Percentiles rank a stretch among this genome's conserved stretches.
These are phyloP conservation scores for Suillus occidentalis DNA, from an alignment of 768 basidiomycete species.

Conservation along the genomic window DNA sequence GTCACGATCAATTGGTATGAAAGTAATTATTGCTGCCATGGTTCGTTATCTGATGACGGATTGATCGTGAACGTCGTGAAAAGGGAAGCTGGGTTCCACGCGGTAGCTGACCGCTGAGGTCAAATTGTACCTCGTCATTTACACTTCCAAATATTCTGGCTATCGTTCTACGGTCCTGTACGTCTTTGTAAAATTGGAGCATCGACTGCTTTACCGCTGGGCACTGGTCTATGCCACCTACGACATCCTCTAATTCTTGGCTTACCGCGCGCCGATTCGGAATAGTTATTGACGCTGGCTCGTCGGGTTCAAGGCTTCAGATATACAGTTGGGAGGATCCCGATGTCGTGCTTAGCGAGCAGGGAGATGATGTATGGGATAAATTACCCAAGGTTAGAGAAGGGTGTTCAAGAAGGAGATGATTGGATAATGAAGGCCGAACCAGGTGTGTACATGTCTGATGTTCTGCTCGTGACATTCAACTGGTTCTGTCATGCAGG, in stretches of 20 bases:
- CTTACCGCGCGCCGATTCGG: constrained; percentile 81
- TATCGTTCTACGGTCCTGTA: background rate
- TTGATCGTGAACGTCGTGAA: background rate
- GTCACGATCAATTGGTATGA: background rate
- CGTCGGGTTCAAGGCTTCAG: constrained; percentile 93
- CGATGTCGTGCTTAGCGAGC: constrained; percentile 52
- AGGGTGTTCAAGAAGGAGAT: constrained; percentile 78
- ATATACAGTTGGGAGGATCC: constrained; percentile 98
- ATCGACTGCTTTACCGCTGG: constrained; percentile 1
- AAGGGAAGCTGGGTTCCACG: background rate
- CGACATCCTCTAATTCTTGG: constrained; percentile 71
- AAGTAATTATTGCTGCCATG: background rate
- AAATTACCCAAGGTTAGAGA: constrained; percentile 88
- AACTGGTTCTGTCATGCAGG: constrained; percentile 49
- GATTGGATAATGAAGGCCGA: constrained; percentile 91
- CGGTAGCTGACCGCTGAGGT: background rate
- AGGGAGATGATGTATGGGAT: constrained; percentile 48
- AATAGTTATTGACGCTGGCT: constrained; percentile 97
- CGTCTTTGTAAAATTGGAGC: constrained; percentile 1
- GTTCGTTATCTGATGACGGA: background rate
- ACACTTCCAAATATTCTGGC: background rate
- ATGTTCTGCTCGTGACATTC: background rate
- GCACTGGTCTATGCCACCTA: constrained; percentile 65
- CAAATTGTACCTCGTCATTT: background rate
- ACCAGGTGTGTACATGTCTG: constrained; percentile 64